These are phyloP conservation scores for Fraxinus velutina DNA, from an alignment of 305 asterid genomes.

Conservation along the genomic window DNA sequence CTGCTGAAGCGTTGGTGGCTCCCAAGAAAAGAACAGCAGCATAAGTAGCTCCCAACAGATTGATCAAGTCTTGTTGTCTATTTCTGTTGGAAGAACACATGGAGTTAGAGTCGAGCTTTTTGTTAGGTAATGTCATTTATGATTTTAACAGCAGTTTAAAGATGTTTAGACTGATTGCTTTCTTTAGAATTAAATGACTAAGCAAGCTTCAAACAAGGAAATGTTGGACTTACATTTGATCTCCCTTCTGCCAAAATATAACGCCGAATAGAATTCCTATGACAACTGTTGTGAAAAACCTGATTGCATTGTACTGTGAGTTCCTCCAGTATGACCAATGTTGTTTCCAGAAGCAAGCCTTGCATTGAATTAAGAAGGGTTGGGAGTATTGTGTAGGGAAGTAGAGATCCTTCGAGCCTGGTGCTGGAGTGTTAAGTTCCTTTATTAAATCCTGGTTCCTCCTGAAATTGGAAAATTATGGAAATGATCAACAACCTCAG, in stretches of 20 bases:
- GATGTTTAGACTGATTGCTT: neutral
- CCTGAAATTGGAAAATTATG: conserved; percentile 25
- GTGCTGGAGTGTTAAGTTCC: conserved; percentile 37
- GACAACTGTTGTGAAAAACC: conserved; percentile 36
- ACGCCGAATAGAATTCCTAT: conserved; percentile 42
- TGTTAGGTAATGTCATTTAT: neutral
- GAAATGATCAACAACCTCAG: neutral
- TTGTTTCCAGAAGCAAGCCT: conserved; percentile 52
- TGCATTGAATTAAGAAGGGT: conserved; percentile 38
- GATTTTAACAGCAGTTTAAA: neutral
- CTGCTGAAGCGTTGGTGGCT: conserved; percentile 43
- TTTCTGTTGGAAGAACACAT: conserved; percentile 13
- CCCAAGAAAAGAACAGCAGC: conserved; percentile 47
- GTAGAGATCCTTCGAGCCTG: conserved; percentile 29
- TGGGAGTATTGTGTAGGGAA: conserved; percentile 45
- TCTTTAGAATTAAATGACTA: neutral
- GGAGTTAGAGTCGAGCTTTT: neutral
- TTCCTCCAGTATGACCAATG: conserved; percentile 53
- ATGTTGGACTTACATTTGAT: conserved; percentile 29
- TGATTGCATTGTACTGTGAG: conserved; percentile 38
- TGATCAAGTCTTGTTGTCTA: conserved; percentile 39
- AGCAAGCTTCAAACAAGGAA: neutral
- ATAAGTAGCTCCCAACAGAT: conserved; percentile 44
- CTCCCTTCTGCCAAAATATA: conserved; percentile 44
- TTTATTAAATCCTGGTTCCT: conserved; percentile 37